Conservation (phyloP, 352 stramenopile genomes). For the Globisporangium viniferum region DNA sequence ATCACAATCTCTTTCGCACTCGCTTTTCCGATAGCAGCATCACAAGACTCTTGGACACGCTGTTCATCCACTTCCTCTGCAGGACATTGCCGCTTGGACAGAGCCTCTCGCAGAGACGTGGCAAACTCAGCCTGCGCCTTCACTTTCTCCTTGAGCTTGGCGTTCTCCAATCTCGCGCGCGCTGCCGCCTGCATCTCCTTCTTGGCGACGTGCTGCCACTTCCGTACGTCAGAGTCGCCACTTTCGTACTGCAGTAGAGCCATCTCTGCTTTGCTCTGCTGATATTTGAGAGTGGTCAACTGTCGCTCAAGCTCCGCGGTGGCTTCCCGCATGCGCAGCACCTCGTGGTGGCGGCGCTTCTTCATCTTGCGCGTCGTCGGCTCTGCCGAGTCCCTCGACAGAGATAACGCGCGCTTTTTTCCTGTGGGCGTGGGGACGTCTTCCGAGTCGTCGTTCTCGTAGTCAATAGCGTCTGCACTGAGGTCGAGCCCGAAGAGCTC, state of each 20-base stretch:
- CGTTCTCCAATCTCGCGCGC: conserved; percentile 41
- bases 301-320: background rate
- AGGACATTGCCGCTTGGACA: conserved; percentile 25
- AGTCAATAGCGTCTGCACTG: background rate
- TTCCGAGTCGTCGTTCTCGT: background rate
- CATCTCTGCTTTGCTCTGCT: background rate
- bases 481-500: background rate
- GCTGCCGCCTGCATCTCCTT: conserved; percentile 31
- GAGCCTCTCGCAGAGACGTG: conserved; percentile 32
- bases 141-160: conserved; percentile 39
- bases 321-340: background rate
- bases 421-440: too few relatives aligned
- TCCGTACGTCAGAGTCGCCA: background rate
- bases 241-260: background rate
- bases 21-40: background rate
- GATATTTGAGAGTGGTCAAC: background rate
- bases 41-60: too few relatives aligned
- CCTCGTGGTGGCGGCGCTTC: conserved; percentile 2
- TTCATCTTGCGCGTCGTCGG: background rate
- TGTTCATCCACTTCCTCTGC: conserved; percentile 19
- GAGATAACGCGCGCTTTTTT: background rate
- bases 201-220: conserved; percentile 40
- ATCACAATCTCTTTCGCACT: conserved; percentile 23
- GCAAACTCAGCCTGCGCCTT: conserved; percentile 38
- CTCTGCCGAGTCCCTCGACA: background rate